Base-by-base conservation (phyloP, 441 rosid genomes). In the Melianthus villosus region DNA sequence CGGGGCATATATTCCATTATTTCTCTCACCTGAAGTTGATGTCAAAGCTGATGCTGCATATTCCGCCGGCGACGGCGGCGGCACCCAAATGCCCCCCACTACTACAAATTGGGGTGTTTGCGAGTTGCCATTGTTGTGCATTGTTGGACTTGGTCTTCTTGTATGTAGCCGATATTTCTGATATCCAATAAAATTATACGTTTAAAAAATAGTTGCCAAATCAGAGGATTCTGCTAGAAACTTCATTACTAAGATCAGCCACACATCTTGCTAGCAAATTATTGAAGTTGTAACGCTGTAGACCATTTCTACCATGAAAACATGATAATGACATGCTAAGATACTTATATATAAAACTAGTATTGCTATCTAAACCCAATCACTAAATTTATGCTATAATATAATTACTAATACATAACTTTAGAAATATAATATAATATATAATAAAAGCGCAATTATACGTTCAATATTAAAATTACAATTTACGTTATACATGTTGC, bases 111-210 rank as follows among this genome's bases (percentile, higher is more conserved):
- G 95, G 1, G 95, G 93, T 13, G 62, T 67, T 57, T 59, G 85
- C 1, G 66, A 26, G 46, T 57, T 73, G 56, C 29, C 54, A 27
- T 27, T 63, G 34, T 54, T 59, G 42, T 72, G 91, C 19, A 68
- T 46, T 20, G 67, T 22, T 0, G 68, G 53, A 12, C 65, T 61
- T 33, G 95, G 93, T 42, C 95, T 71, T 54, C 93, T 71, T 2
- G 85, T 75, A 50, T 87, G 95, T 67, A 87, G 55, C 34, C 97
- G 77, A 42, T 75, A 87, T 75, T 87, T 87, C 97, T 87, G 78
- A 31, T 57, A 40, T 22, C 28, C 18, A 54, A 10, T 1, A 18
- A 26, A 29, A 28, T 20, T 48, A 16, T 44, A 25, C 17, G 22
- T 4, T 28, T 1, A 36, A 4, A 15, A 22, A 22, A 19, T 17